A percentile compares a stretch with the other conserved stretches of the same genome.
Evolutionary conservation across 176 grass and related monocot genomes (phyloP).

Genomic region (Phragmites australis): DNA sequence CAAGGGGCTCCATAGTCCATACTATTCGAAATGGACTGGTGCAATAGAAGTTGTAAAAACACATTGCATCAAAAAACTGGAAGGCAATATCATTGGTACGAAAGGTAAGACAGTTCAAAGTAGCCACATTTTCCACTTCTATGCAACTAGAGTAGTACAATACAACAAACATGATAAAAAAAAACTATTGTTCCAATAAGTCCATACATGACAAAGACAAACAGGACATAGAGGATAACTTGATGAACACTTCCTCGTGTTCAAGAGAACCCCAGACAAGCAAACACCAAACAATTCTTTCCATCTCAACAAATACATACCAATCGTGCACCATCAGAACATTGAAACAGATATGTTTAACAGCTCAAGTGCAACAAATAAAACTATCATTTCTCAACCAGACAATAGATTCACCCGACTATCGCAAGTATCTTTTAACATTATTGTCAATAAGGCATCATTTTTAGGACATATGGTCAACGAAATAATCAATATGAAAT

Average conservation of each 20-base stretch:
- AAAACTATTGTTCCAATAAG: background rate
- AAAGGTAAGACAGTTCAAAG: background rate
- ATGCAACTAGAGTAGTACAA: background rate
- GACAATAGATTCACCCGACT: no score
- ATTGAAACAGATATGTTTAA: background rate
- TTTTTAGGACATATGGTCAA: no score
- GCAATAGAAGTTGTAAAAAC: background rate
- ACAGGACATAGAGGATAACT: no score
- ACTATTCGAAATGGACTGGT: background rate
- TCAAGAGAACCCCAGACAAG: background rate
- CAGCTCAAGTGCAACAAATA: background rate
- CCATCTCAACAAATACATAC: background rate
- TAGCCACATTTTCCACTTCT: background rate
- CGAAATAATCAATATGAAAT: background rate
- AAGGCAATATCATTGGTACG: background rate
- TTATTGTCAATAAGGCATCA: no score
- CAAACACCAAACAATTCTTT: background rate
- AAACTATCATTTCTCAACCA: no score
- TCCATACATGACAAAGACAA: background rate
- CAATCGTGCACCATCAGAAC: background rate
- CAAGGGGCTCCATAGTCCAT: no score
- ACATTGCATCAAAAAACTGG: background rate
- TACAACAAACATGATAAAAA: background rate
- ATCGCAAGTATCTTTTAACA: no score
- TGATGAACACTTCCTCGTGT: background rate